phyloP scores from a whole-genome alignment of 192 early-diverging fungal genomes.

The Backusella sp. region DNA sequence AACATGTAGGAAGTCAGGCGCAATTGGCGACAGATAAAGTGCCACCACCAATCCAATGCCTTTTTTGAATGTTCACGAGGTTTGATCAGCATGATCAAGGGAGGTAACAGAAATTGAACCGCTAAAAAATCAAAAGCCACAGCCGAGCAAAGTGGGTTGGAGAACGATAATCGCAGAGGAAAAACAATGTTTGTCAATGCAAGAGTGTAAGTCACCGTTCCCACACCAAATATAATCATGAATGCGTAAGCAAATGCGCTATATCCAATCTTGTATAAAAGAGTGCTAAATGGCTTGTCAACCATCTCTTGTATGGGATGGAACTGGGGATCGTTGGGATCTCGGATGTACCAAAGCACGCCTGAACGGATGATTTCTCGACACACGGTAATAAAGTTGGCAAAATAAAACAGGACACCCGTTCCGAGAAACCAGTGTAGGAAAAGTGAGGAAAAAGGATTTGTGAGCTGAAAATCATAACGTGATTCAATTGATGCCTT shows the following conservation, averaged over 20 bases:
- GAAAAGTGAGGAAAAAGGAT: constrained; percentile 66
- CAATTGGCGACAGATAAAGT: constrained; percentile 52
- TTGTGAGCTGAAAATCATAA: constrained; percentile 51
- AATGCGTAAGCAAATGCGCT: constrained; percentile 85
- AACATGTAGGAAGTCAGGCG: constrained; percentile 87
- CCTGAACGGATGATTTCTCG: constrained; percentile 88
- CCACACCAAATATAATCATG: constrained; percentile 75
- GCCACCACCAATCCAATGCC: constrained; percentile 70
- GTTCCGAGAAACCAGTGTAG: constrained; percentile 94
- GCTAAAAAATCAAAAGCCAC: constrained; percentile 75
- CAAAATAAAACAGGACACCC: constrained; percentile 94
- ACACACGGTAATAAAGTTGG: constrained; percentile 78
- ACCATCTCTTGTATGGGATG: constrained; percentile 93
- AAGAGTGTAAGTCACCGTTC: constrained; percentile 48
- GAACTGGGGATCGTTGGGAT: constrained; percentile 95
- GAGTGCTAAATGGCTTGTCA: constrained; percentile 70
- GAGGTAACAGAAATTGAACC: constrained; percentile 74
- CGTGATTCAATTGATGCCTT: constrained; percentile 57
- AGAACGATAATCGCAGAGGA: constrained; percentile 63
- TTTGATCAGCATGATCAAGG: constrained; percentile 55
- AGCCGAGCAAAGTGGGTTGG: constrained; percentile 56
- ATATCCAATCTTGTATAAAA: constrained; percentile 82
- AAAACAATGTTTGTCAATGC: constrained; percentile 38
- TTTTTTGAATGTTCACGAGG: constrained; percentile 56
- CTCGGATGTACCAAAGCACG: constrained; percentile 97